Evolutionary conservation across 176 grass and related monocot genomes (phyloP).

Genomic region (Microstegium vimineum): DNA sequence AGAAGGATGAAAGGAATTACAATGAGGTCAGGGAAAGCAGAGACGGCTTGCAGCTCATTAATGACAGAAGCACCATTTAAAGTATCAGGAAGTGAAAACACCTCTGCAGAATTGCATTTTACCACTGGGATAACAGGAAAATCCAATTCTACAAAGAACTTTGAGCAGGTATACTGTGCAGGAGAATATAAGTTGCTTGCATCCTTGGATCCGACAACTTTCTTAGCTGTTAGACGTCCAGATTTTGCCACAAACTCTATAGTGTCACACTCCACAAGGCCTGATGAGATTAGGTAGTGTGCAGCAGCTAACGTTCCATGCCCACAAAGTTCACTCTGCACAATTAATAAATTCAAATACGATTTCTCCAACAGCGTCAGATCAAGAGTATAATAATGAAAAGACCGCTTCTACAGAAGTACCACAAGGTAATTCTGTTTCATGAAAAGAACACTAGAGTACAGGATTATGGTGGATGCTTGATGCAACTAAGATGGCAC

Average conservation of each 20-base stretch:
- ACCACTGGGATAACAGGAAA: not conserved
- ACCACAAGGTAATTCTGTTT: not conserved
- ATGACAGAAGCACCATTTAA: not conserved
- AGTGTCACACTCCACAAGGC: not conserved
- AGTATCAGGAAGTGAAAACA: not conserved
- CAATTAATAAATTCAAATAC: not conserved
- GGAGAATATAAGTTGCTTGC: not conserved
- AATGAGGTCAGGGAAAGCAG: not conserved
- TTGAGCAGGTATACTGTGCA: not conserved
- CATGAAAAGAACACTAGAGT: not conserved
- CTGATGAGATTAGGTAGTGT: not conserved
- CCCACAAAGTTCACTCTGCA: constrained; percentile 18
- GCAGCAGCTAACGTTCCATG: constrained; percentile 13
- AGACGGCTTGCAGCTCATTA: not conserved
- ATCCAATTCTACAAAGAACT: constrained; percentile 3
- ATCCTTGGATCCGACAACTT: not conserved
- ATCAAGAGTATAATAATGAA: not conserved
- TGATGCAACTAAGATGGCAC: not conserved
- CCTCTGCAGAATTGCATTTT: not conserved
- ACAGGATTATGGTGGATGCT: not conserved
- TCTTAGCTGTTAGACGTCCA: constrained; percentile 21
- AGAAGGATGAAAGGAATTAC: not conserved
- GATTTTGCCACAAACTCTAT: constrained; percentile 10
- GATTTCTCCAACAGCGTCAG: not conserved
- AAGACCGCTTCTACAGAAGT: not conserved